Base-by-base conservation (phyloP, 108 stramenopile species). In the Pelagomonas calceolata region DNA sequence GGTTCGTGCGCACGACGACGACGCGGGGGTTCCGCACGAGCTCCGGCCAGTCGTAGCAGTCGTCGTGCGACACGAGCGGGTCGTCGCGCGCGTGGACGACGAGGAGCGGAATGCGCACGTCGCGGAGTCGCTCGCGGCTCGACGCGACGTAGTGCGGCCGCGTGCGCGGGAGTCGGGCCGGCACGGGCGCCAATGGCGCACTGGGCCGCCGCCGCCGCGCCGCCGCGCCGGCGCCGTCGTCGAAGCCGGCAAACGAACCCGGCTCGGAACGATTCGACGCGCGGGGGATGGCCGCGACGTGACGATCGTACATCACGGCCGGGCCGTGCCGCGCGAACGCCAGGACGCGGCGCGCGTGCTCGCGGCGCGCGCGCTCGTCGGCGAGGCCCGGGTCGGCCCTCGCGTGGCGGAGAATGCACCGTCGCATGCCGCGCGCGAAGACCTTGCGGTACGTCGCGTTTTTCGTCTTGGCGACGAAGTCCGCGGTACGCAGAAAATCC, bases 11-110 rank as follows among this genome's bases (percentile, higher is more conserved):
- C 32, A 70, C 44, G 60, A 31, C 51, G 39, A 70, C 64, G 70
- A 70, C 64, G 70, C 46, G 33, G 12, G 44, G 63, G 70, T 70
- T 70, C 34, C 10, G 3, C 34, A 31, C 35, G 32, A 64, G 46
- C 32, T 34, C 31, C 31, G 26, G 34, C 70, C 70, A 70, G 63
- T 70, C 70, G 34, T 60, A 43, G 29, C 32, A 30, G 63, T 70
- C 70, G 33, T 63, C 35, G 63, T 46, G 63, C 30, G 63, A 64
- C 60, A 70, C 70, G 26, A 70, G 44, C 31, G 70, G 51, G 70
- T 70, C 70, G 34, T 70, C 70, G 10, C 63, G 32, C 36, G 44
- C 45, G 63, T 70, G 70, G 63, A 70, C 46, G 44, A 70, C 51
- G 30, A 70, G 63, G 63, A 64, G 31, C 46, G 70, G 43, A 32